phyloP scores from a whole-genome alignment of 106 monocot species.

The Dactylorhiza incarnata region DNA sequence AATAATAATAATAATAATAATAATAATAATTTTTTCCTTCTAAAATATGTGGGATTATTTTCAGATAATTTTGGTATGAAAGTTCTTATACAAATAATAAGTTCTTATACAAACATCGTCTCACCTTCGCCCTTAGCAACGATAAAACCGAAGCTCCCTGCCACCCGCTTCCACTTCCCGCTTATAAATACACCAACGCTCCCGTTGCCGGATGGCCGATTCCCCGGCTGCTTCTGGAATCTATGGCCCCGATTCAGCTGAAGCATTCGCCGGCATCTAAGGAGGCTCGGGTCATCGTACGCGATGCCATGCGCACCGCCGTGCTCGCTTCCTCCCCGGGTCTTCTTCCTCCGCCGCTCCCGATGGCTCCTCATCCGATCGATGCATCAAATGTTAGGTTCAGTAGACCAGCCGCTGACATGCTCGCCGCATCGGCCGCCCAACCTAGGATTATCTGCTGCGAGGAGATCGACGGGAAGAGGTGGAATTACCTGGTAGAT shows the following conservation, averaged over 20 bases:
- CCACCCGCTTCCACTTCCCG: not conserved
- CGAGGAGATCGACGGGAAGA: slow-evolving; percentile 52
- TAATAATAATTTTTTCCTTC: too few species aligned
- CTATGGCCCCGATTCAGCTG: slow-evolving; percentile 24
- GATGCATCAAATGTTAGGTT: slow-evolving; percentile 23
- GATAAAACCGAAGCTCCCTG: slow-evolving; percentile 3
- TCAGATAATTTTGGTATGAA: too few species aligned
- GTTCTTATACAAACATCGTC: too few species aligned
- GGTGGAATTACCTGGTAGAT: slow-evolving; percentile 50
- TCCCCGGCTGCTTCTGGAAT: not conserved
- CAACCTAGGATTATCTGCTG: slow-evolving; percentile 31
- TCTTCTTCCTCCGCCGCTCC: not conserved
- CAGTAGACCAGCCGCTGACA: slow-evolving; percentile 11
- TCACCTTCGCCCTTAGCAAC: not conserved
- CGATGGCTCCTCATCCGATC: slow-evolving; percentile 3
- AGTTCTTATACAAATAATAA: too few species aligned
- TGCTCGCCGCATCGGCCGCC: not conserved
- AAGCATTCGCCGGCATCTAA: slow-evolving; percentile 21
- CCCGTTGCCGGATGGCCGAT: not conserved
- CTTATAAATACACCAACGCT: not conserved
- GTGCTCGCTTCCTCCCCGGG: slow-evolving; percentile 17
- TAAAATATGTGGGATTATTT: too few species aligned
- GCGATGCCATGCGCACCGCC: slow-evolving; percentile 31
- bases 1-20: too few species aligned
- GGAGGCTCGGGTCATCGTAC: slow-evolving; percentile 28